Conservation (phyloP, 805 yeast genomes). For the Candida broadrunensis region DNA sequence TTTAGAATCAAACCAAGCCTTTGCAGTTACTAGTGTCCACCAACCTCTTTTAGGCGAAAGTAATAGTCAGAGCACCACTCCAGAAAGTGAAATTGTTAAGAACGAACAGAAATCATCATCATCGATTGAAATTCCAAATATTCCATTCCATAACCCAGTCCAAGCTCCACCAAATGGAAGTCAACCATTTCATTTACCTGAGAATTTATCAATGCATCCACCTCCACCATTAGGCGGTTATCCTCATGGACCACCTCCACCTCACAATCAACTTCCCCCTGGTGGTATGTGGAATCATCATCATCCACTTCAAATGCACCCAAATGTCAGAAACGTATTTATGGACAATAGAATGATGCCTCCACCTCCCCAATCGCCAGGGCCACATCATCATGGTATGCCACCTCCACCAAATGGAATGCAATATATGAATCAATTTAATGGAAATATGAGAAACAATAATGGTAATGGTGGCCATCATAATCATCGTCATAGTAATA, state of each 20-base stretch:
- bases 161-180: not conserved
- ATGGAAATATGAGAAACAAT: slow-evolving; percentile 4
- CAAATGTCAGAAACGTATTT: not conserved
- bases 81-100: not conserved
- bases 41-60: too few species aligned
- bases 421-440: not conserved
- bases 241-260: slow-evolving; percentile 1
- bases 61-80: not conserved
- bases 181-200: not conserved
- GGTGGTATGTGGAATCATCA: slow-evolving; percentile 18
- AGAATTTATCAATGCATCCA: not conserved
- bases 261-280: slow-evolving; percentile 3
- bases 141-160: not conserved
- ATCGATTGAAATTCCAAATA: not conserved
- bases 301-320: slow-evolving; percentile 3
- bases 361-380: not conserved
- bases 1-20: slow-evolving; percentile 12
- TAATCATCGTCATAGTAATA: slow-evolving; percentile 1
- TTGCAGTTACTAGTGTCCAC: too few species aligned
- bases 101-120: not conserved
- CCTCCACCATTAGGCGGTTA: not conserved
- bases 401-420: not conserved
- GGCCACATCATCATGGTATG: not conserved
- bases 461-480: slow-evolving; percentile 3
- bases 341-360: slow-evolving; percentile 1